phyloP scores from a whole-genome alignment of 331 rosid species.

The Stylosanthes scabra region DNA sequence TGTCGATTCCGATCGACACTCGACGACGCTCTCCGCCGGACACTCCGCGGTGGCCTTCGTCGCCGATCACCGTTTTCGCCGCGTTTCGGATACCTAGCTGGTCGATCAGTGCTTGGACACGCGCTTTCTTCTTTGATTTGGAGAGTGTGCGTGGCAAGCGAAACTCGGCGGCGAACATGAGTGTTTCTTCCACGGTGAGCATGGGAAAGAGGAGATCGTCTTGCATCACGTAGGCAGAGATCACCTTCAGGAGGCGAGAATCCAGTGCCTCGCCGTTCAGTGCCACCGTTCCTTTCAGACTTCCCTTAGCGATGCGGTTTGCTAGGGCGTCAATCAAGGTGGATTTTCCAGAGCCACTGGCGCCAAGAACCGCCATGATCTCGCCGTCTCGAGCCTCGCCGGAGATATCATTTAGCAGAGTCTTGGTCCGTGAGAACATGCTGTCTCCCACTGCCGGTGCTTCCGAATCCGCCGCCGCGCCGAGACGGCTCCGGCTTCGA shows the following conservation, averaged over 20 bases:
- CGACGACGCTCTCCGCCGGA: constrained; percentile 94
- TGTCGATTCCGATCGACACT: constrained; percentile 91
- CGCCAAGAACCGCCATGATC: constrained; percentile 90
- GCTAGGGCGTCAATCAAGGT: constrained; percentile 93
- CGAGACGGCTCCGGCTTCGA: constrained; percentile 17
- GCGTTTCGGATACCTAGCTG: constrained; percentile 94
- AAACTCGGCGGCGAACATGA: constrained; percentile 90
- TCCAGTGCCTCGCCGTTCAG: constrained; percentile 81
- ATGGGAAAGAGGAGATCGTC: constrained; percentile 94
- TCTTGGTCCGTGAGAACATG: constrained; percentile 58
- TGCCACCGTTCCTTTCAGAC: constrained; percentile 75
- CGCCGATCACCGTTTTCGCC: constrained; percentile 76
- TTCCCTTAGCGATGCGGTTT: constrained; percentile 82
- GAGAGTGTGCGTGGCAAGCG: constrained; percentile 79
- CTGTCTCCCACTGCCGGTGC: constrained; percentile 47
- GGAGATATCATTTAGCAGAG: constrained; percentile 75
- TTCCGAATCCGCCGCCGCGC: constrained; percentile 32
- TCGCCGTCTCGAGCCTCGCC: constrained; percentile 95
- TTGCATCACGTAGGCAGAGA: constrained; percentile 97
- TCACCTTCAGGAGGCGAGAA: constrained; percentile 78
- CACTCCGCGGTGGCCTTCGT: constrained; percentile 96
- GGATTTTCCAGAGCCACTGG: constrained; percentile 94
- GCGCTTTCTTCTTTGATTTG: constrained; percentile 72
- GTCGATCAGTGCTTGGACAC: constrained; percentile 85
- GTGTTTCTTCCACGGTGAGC: constrained; percentile 95